Evolutionary conservation across 495 filamentous ascomycete species (phyloP).

Genomic region (Extremus antarcticus): DNA sequence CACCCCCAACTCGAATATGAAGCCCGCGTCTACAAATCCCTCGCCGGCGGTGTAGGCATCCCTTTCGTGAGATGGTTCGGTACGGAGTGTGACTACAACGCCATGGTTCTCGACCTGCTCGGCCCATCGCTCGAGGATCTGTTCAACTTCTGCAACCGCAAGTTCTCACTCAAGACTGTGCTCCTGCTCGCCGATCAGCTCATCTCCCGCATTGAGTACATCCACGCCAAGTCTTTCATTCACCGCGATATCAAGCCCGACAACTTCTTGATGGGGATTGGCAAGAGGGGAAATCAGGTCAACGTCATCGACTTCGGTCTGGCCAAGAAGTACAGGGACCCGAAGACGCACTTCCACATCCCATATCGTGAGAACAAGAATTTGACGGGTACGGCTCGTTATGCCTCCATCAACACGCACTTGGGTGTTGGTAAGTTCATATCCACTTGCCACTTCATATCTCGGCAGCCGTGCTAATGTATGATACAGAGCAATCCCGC

Average conservation of each 20-base stretch:
- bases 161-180: slow-evolving; percentile 99
- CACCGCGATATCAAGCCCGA: slow-evolving; percentile 99
- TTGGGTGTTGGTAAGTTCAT: slow-evolving; percentile 71
- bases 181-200: slow-evolving; percentile 95
- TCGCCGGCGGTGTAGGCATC: slow-evolving; percentile 96
- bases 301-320: slow-evolving; percentile 99
- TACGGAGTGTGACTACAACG: slow-evolving; percentile 99
- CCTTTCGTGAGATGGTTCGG: slow-evolving; percentile 99
- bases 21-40: slow-evolving; percentile 97
- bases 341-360: slow-evolving; percentile 99
- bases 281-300: slow-evolving; percentile 99
- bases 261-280: slow-evolving; percentile 99
- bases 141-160: slow-evolving; percentile 99
- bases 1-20: slow-evolving; percentile 99
- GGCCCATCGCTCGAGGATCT: slow-evolving; percentile 96
- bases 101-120: slow-evolving; percentile 97
- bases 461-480: slow-evolving; percentile 31
- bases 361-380: slow-evolving; percentile 99
- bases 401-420: slow-evolving; percentile 99
- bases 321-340: slow-evolving; percentile 99
- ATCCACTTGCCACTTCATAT: background rate
- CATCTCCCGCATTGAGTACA: slow-evolving; percentile 99
- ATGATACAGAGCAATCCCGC: slow-evolving; percentile 77
- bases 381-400: slow-evolving; percentile 96
- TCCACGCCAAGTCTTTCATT: slow-evolving; percentile 99